Conservation (phyloP, 2,329 filamentous ascomycete genomes). For the Fusarium sp. region DNA sequence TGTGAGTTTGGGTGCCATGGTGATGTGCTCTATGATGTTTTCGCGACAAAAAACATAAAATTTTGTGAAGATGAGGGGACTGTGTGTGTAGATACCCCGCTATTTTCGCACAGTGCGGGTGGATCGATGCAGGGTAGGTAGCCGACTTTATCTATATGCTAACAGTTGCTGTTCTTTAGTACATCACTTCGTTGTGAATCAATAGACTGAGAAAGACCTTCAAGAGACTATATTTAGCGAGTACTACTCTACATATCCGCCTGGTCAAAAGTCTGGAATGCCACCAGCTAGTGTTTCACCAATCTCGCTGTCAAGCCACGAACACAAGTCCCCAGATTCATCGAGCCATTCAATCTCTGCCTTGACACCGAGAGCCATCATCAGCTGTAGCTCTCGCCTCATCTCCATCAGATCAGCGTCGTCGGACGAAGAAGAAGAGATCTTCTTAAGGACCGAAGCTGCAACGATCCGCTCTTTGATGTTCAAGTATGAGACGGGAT, state of each 20-base stretch:
- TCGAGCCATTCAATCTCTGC: constrained; percentile 80
- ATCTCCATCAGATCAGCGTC: constrained; percentile 52
- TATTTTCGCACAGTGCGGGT: constrained; percentile 49
- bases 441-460: constrained; percentile 58
- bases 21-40: constrained; percentile 27
- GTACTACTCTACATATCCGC: too few species aligned
- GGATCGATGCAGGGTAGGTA: constrained; percentile 44
- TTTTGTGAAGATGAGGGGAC: constrained; percentile 52
- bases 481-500: constrained; percentile 55
- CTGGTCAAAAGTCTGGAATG: background rate
- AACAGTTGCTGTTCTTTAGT: too few species aligned
- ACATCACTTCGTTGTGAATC: too few species aligned
- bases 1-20: constrained; percentile 65
- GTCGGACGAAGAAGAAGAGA: constrained; percentile 42
- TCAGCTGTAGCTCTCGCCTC: constrained; percentile 69
- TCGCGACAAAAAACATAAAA: constrained; percentile 40
- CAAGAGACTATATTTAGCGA: background rate
- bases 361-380: constrained; percentile 78
- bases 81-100: constrained; percentile 49
- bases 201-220: background rate
- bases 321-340: constrained; percentile 58
- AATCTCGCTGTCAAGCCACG: constrained; percentile 61
- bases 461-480: constrained; percentile 67
- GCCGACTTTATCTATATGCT: background rate
- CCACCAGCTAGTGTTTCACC: constrained; percentile 12